Base-by-base conservation (phyloP, 164 flowering plant genomes). In the Platanus orientalis region DNA sequence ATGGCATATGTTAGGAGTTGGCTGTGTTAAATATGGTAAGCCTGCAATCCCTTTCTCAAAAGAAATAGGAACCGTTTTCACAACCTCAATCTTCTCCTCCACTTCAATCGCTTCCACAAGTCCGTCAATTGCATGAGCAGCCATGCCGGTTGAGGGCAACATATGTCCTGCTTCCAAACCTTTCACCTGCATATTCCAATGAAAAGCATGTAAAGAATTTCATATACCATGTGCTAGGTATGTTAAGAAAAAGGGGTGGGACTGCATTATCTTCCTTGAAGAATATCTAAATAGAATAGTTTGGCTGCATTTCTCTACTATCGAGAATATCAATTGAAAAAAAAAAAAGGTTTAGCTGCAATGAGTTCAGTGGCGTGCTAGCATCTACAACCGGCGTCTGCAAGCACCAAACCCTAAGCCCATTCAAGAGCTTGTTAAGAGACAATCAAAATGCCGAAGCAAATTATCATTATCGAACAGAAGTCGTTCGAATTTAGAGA, bases 91-190 rank as follows among this genome's bases (percentile, higher is more conserved):
- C 40, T 73, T 75, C 42, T 88, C 85, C 50, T 76, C 84, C 58
- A 63, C 21, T 60, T 84, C 92, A 73, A 58, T 68, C 20, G 58
- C 59, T 25, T 87, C 90, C 58, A 70, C 59, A 48, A 71, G 64
- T 48, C 85, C 90, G 65, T 85, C 90, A 57, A 69, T 60, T 53
- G 82, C 84, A 75, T 84, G 89, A 67, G 90, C 90, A 70, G 92
- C 96, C 82, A 87, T 87, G 75, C 96, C 68, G 45, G 89, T 85
- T 29, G 83, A 57, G 48, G 86, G 88, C 51, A 78, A 49, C 54
- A 60, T 26, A 64, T 68, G 65, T 48, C 67, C 79, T 1, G 64
- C 57, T 11, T 75, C 81, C 11, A 55, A 54, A 58, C 68, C 70
- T 71, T 77, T 85, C 64, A 60, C 61, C 86, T 83, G 79, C 74